phyloP scores from a whole-genome alignment of 257 asterid genomes.

The Solanum lycopersicoides region DNA sequence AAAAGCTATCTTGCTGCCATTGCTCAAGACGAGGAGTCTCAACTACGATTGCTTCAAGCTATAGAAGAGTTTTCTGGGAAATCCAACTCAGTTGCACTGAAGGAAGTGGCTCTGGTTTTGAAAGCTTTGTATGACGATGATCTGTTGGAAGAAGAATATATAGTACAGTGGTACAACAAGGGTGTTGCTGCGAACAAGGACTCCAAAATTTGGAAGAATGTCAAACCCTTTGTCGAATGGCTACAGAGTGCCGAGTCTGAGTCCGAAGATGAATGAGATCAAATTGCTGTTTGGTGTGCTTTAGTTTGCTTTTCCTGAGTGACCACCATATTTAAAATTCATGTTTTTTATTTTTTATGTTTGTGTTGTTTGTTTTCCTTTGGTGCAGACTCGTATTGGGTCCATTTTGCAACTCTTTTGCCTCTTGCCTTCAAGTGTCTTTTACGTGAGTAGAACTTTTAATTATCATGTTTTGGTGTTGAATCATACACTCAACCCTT shows the following conservation, averaged over 20 bases:
- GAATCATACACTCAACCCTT: neutral
- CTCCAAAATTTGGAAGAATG: constrained; percentile 25
- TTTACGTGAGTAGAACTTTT: neutral
- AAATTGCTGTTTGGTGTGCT: neutral
- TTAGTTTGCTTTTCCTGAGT: neutral
- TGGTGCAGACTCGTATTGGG: neutral
- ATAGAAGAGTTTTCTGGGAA: constrained; percentile 20
- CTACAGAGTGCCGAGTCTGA: constrained; percentile 34
- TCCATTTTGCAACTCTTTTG: neutral
- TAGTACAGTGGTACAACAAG: constrained; percentile 24
- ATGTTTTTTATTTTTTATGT: neutral
- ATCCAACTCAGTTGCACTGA: constrained; percentile 14
- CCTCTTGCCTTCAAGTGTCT: neutral
- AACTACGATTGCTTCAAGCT: constrained; percentile 17
- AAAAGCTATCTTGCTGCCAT: constrained; percentile 16
- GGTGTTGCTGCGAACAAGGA: constrained; percentile 14
- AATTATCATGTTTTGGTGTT: neutral
- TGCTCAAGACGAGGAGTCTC: constrained; percentile 6
- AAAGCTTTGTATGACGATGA: constrained; percentile 30
- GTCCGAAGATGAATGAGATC: constrained; percentile 22
- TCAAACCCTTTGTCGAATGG: constrained; percentile 30
- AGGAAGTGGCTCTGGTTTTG: constrained; percentile 28
- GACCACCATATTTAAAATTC: neutral
- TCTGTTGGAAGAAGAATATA: constrained; percentile 27
- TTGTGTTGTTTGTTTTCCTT: neutral